Percentiles rank a stretch among this genome's conserved stretches.
These are phyloP conservation scores for Cladophialophora exuberans DNA, from an alignment of 2,329 filamentous ascomycete species.

Conservation along the genomic window DNA sequence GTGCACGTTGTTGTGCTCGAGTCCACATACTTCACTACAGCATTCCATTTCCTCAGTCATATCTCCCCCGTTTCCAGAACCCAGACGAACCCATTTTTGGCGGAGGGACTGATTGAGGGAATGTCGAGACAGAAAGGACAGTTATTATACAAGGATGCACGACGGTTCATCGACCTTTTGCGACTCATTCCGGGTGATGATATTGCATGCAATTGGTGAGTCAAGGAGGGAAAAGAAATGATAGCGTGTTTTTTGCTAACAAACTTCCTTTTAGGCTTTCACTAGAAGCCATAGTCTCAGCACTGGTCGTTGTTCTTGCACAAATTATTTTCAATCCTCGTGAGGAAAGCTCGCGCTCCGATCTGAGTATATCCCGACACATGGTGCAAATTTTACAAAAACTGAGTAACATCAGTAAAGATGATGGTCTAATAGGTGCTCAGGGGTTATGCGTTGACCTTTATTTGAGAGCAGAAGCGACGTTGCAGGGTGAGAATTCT, in stretches of 20 bases:
- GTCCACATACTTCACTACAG: slow-evolving; percentile 17
- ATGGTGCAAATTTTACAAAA: slow-evolving; percentile 19
- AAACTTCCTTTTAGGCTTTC: slow-evolving; percentile 65
- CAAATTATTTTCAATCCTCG: slow-evolving; percentile 94
- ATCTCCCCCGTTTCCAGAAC: neutral
- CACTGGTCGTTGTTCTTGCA: slow-evolving; percentile 89
- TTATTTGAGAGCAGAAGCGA: slow-evolving; percentile 16
- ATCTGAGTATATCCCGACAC: slow-evolving; percentile 11
- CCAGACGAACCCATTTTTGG: slow-evolving; percentile 5
- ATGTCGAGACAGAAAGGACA: slow-evolving; percentile 10
- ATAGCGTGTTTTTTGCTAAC: neutral
- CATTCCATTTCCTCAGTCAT: slow-evolving; percentile 2
- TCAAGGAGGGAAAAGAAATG: slow-evolving; percentile 24
- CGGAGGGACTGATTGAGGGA: slow-evolving; percentile 12
- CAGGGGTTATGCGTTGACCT: slow-evolving; percentile 61
- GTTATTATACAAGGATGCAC: slow-evolving; percentile 15
- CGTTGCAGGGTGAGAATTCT: slow-evolving; percentile 3
- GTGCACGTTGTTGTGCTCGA: slow-evolving; percentile 23
- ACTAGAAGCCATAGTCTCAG: slow-evolving; percentile 92
- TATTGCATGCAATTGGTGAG: slow-evolving; percentile 89
- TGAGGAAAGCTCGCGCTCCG: slow-evolving; percentile 52
- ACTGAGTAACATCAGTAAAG: slow-evolving; percentile 70
- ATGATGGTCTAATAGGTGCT: slow-evolving; percentile 87
- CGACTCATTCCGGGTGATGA: slow-evolving; percentile 96
- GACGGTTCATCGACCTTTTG: slow-evolving; percentile 76